Evolutionary conservation across 2,329 filamentous ascomycete genomes (phyloP), one percentile per base, ranked within the genome.

Genomic region (Sclerotinia minor): DNA sequence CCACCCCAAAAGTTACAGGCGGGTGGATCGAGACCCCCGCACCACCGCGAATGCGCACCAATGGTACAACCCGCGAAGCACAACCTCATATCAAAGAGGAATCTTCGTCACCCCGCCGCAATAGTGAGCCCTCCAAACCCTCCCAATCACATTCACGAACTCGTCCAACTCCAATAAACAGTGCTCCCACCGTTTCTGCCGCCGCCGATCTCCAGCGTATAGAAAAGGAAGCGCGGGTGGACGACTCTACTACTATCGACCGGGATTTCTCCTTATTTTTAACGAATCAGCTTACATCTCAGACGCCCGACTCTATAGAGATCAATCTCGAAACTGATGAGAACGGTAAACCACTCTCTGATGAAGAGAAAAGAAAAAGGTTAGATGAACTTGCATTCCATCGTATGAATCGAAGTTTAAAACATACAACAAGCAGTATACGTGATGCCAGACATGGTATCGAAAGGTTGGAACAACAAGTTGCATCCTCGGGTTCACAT

Each of bases 371-470:
- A n/a, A 72, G 75, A 49, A 67, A 71, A 61, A 68, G 65, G 49
- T 15, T 73, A 2, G 81, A 85, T 59, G 76, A 83, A 17, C 78
- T 81, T 44, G 76, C 79, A 17, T 80, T 81, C 57, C 80, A 81
- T 60, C 80, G 83, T 65, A 85, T 88, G 81, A 82, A 78, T 72
- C 83, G 82, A 70, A 79, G 80, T 0, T 77, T 88, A n/a, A 79
- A 80, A 68, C 82, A 82, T 21, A 83, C 83, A 4, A 77, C 86
- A 6, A 76, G 80, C 41, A 81, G 82, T 26, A 85, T 88, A 44
- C 83, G 81, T 52, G 83, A 80, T 19, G 84, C 84, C 26, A 85
- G 84, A 71, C 80, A 82, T 65, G 85, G 86, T 15, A 88, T 89
- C 63, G 84, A 86, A 73, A 80, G 84, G 13, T 78, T 88, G 8